Evolutionary conservation across 2,329 filamentous ascomycete genomes (phyloP), one percentile per base, ranked within the genome.

Genomic region (Trichoderma oligosporum): DNA sequence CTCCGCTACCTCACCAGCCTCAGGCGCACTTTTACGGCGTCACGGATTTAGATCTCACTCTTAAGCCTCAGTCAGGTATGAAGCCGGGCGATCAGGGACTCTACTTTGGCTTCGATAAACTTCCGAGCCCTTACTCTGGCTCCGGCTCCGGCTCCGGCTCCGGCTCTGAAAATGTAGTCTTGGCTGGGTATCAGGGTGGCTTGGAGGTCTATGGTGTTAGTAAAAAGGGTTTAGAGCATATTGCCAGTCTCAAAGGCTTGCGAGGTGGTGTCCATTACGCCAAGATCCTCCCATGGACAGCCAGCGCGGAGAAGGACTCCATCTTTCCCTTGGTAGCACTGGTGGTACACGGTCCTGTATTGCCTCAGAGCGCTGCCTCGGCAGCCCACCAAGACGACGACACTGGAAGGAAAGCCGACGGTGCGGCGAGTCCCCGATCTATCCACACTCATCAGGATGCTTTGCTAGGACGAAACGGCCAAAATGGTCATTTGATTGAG

Each of bases 141-240:
- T n/a, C n/a, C n/a, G n/a, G n/a, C n/a, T n/a, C n/a, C n/a, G n/a
- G n/a, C n/a, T n/a, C n/a, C n/a, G n/a, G n/a, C n/a, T n/a, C 72
- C 56, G 74, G 75, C 31, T 73, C 74, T 54, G 81, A 88, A 66
- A 86, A 87, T 69, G 83, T 89, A 24, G 76, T 91, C 42, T 72
- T 96, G 4, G 82, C 90, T 7, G 92, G 92, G 1, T 91, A 86
- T 63, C 88, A 96, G 68, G 89, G 90, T 39, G 86, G 86, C 1
- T 68, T 97, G 48, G 87, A 93, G 61, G 81, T 96, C 14, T 86
- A 89, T 62, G 79, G 83, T 18, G 80, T 95, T 27, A 83, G 85
- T 41, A 89, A 87, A 66, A 84, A 85, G 60, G 88, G 87, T 47
- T 71, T 90, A 54, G 87, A 90, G 56, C 79, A 83, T 20, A 74